Evolutionary conservation across 305 asterid species (phyloP).

Genomic region (Fraxinus latifolia): DNA sequence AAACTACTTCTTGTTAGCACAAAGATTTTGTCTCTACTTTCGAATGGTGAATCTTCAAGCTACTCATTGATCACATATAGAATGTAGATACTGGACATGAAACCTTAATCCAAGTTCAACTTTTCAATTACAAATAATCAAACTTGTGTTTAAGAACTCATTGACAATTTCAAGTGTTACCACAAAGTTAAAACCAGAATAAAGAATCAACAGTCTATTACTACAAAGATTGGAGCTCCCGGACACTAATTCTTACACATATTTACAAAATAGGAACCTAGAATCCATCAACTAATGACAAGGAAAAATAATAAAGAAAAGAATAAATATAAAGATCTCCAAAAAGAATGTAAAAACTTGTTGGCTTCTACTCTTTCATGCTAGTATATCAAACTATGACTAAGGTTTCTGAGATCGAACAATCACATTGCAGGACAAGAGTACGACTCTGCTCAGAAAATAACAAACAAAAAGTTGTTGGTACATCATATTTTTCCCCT

Average conservation of each 20-base stretch:
- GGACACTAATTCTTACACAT: not conserved
- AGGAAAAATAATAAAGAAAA: not conserved
- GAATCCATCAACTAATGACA: not conserved
- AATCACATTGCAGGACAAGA: not conserved
- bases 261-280: not conserved
- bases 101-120: not conserved
- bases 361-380: slow-evolving; percentile 1
- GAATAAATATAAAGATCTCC: not conserved
- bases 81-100: not conserved
- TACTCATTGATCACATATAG: not conserved
- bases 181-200: slow-evolving; percentile 1
- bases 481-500: not conserved
- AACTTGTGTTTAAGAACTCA: not conserved
- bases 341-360: not conserved
- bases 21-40: not conserved
- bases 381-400: not conserved
- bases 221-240: not conserved
- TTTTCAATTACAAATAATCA: not conserved
- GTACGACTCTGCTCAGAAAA: not conserved
- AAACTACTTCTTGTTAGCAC: not conserved
- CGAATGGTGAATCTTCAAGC: not conserved
- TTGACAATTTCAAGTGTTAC: not conserved
- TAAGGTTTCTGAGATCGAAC: not conserved
- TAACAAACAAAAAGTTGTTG: not conserved
- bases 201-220: not conserved